Evolutionary conservation across 208 protist genomes (phyloP).

Genomic region (Crithidia bombi): DNA sequence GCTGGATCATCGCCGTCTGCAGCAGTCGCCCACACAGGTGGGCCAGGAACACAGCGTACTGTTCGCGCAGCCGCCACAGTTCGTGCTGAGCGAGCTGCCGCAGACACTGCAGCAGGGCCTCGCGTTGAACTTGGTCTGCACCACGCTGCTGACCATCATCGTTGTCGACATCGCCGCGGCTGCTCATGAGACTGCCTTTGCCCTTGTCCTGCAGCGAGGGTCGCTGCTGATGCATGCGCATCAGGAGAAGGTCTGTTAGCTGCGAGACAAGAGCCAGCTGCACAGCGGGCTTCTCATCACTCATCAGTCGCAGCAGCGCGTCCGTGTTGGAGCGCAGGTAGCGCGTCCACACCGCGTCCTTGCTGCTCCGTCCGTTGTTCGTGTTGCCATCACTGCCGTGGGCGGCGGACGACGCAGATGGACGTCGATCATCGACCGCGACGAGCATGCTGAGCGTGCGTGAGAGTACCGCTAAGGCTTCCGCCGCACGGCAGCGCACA

Average conservation of each 20-base stretch:
- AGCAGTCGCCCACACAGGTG: constrained; percentile 68
- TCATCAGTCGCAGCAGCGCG: constrained; percentile 57
- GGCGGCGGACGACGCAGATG: neutral
- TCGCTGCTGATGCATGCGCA: constrained; percentile 24
- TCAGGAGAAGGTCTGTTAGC: constrained; percentile 55
- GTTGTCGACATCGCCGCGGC: constrained; percentile 2
- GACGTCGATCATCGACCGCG: constrained; percentile 3
- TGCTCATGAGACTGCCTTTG: constrained; percentile 5
- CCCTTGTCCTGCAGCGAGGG: neutral
- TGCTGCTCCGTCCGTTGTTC: neutral
- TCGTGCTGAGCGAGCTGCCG: constrained; percentile 59
- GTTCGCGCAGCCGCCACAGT: constrained; percentile 77
- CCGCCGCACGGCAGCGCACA: constrained; percentile 56
- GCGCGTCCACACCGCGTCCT: constrained; percentile 34
- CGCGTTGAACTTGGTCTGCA: constrained; percentile 43
- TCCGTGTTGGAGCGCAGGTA: constrained; percentile 52
- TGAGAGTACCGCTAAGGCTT: constrained; percentile 56
- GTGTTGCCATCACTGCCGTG: neutral
- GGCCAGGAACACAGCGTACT: constrained; percentile 64
- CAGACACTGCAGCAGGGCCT: constrained; percentile 55
- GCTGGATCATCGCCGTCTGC: constrained; percentile 28
- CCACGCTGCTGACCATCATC: constrained; percentile 21
- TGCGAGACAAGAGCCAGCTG: constrained; percentile 71
- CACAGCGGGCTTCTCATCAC: constrained; percentile 62
- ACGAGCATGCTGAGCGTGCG: constrained; percentile 59